A percentile compares a stretch with the other conserved stretches of the same genome.
Evolutionary conservation across 768 basidiomycete genomes (phyloP).

Genomic region (Phlegmacium glaucopus): DNA sequence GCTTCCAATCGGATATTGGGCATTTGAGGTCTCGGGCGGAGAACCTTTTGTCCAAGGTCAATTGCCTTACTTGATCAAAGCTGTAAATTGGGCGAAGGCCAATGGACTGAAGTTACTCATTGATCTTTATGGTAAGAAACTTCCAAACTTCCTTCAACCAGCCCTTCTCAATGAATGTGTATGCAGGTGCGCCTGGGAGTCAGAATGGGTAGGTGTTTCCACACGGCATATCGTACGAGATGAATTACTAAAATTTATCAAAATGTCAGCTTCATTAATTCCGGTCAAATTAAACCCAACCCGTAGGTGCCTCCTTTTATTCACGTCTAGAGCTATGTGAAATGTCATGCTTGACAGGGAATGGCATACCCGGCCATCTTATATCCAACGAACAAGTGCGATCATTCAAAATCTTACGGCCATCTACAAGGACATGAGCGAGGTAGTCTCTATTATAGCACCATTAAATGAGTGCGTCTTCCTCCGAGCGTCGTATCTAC

Average conservation of each 20-base stretch:
- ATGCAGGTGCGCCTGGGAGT: slow-evolving; percentile 66
- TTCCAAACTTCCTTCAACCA: slow-evolving; percentile 3
- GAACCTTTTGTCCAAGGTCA: slow-evolving; percentile 81
- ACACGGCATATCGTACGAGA: too few species aligned
- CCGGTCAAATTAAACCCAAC: slow-evolving; percentile 54
- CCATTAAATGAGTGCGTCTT: slow-evolving; percentile 68
- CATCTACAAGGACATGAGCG: slow-evolving; percentile 48
- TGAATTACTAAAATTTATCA: not conserved
- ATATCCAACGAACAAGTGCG: slow-evolving; percentile 60
- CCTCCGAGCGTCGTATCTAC: not conserved
- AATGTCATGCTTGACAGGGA: slow-evolving; percentile 20
- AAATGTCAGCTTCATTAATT: slow-evolving; percentile 67
- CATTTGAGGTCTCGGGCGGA: slow-evolving; percentile 70
- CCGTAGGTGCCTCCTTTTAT: slow-evolving; percentile 35
- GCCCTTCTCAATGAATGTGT: not conserved
- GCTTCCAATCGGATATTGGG: slow-evolving; percentile 86
- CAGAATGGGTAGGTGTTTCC: slow-evolving; percentile 62
- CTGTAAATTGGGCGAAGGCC: slow-evolving; percentile 63
- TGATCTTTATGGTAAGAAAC: slow-evolving; percentile 55
- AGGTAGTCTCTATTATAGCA: slow-evolving; percentile 62
- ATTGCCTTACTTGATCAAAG: slow-evolving; percentile 59
- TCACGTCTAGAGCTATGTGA: not conserved
- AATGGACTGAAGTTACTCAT: slow-evolving; percentile 76
- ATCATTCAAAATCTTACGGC: slow-evolving; percentile 61
- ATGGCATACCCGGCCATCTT: slow-evolving; percentile 67